Evolutionary conservation across 2,329 filamentous ascomycete species (phyloP).

Genomic region (Dactylellina cionopaga): DNA sequence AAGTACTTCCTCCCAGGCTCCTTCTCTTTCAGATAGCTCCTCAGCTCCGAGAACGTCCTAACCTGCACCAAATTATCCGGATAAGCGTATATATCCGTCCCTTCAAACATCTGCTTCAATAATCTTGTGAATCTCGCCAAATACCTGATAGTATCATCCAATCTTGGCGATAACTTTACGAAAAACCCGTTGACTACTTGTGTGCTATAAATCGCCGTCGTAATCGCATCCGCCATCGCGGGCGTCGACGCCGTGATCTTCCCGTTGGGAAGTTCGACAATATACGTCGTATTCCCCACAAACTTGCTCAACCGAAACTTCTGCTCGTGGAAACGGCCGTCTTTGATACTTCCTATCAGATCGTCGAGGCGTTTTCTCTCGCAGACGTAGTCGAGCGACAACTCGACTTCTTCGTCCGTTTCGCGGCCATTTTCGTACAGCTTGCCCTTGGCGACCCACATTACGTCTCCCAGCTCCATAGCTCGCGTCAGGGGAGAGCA

Average conservation of each 20-base stretch:
- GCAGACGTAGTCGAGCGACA: conserved; percentile 81
- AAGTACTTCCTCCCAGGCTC: conserved; percentile 67
- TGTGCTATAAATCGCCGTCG: conserved; percentile 78
- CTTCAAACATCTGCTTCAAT: conserved; percentile 71
- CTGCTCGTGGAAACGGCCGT: conserved; percentile 83
- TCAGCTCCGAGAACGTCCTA: conserved; percentile 73
- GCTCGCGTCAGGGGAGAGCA: conserved; percentile 73
- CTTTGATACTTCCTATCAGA: conserved; percentile 80
- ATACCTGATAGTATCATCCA: conserved; percentile 82
- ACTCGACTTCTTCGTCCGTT: conserved; percentile 68
- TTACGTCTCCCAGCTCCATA: conserved; percentile 77
- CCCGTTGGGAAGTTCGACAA: conserved; percentile 71
- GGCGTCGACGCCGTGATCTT: conserved; percentile 9
- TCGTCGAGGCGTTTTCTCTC: conserved; percentile 85
- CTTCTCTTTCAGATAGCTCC: conserved; percentile 67
- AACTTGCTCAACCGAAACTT: conserved; percentile 81
- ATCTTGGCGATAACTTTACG: conserved; percentile 76
- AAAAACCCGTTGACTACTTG: conserved; percentile 84
- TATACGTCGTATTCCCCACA: conserved; percentile 79
- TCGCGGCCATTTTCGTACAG: conserved; percentile 59
- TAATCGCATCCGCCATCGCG: conserved; percentile 67
- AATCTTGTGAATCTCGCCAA: conserved; percentile 76
- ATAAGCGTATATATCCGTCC: conserved; percentile 69
- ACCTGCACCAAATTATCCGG: conserved; percentile 72
- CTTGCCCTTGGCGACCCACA: conserved; percentile 79